phyloP scores from a whole-genome alignment of 2,329 filamentous ascomycete genomes.

The Dactylonectria estremocensis region DNA sequence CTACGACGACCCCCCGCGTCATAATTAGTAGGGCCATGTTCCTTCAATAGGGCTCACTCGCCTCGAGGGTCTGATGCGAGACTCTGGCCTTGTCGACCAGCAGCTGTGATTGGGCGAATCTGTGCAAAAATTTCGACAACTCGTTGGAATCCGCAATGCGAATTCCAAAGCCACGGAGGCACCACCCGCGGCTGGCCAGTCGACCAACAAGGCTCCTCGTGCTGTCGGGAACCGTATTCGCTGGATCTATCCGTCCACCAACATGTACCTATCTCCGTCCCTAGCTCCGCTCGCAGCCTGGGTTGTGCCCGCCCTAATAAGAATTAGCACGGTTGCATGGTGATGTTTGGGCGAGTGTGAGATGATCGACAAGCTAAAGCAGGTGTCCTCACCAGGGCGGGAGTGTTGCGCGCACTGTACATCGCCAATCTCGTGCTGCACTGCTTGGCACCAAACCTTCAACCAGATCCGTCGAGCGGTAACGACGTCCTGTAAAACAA shows the following conservation, averaged over 20 bases:
- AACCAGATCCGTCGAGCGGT: conserved; percentile 25
- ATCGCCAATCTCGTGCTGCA: conserved; percentile 35
- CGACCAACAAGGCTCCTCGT: neutral
- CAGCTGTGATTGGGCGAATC: neutral
- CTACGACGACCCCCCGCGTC: neutral
- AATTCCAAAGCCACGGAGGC: neutral
- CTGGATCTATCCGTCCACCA: too few species aligned
- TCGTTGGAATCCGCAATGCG: neutral
- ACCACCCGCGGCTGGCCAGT: neutral
- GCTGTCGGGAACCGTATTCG: too few species aligned
- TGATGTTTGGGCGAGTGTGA: neutral
- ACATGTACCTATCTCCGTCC: too few species aligned
- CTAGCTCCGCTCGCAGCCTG: neutral
- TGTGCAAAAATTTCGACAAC: neutral
- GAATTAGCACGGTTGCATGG: neutral
- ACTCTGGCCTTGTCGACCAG: neutral
- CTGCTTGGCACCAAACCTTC: conserved; percentile 2
- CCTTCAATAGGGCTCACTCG: neutral
- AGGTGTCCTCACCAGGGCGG: neutral
- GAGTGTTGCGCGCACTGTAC: conserved; percentile 43
- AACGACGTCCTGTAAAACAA: conserved; percentile 12
- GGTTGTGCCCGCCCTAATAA: too few species aligned
- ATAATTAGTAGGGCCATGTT: neutral
- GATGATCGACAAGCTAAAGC: conserved; percentile 4
- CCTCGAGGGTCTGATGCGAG: neutral